Percentiles rank a stretch among this genome's conserved stretches.
These are phyloP conservation scores for Chlamydomonas reinhardtii DNA, from an alignment of 163 green algal genomes.

Conservation along the genomic window DNA sequence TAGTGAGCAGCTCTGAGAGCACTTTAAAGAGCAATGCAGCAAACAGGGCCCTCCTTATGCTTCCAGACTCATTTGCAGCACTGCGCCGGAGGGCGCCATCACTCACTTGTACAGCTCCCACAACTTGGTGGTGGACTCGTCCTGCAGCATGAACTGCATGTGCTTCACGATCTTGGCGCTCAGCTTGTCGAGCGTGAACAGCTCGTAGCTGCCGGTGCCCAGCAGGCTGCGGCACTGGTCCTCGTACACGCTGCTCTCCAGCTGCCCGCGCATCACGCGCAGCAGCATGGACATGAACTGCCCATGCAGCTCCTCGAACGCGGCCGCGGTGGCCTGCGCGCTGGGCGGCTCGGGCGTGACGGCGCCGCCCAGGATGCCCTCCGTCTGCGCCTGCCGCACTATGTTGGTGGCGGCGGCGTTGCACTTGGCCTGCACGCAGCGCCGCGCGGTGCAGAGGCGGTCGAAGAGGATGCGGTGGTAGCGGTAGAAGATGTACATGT, in stretches of 20 bases:
- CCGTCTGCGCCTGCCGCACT: conserved; percentile 8
- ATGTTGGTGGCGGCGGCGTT: conserved; percentile 27
- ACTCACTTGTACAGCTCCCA: conserved; percentile 79
- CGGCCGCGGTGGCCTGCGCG: neutral
- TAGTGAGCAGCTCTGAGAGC: neutral
- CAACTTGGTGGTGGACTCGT: conserved; percentile 72
- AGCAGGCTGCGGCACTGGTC: conserved; percentile 85
- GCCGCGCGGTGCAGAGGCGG: conserved; percentile 63
- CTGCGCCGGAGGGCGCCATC: no score
- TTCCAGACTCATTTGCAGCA: no score
- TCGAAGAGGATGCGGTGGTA: conserved; percentile 90
- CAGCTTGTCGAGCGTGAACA: conserved; percentile 99
- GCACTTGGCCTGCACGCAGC: conserved; percentile 58
- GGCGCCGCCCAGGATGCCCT: neutral
- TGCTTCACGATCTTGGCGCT: conserved; percentile 92
- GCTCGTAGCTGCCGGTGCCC: conserved; percentile 93
- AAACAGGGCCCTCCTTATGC: no score
- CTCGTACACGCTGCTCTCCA: conserved; percentile 92
- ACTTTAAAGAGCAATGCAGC: no score
- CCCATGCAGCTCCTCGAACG: conserved; percentile 69
- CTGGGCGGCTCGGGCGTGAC: conserved; percentile 29
- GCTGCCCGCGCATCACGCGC: conserved; percentile 80
- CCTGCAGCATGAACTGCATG: conserved; percentile 76
- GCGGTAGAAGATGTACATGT: conserved; percentile 93
- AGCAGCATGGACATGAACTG: conserved; percentile 86